These are phyloP conservation scores for Naganishia antarctica DNA, from an alignment of 768 basidiomycete species.

Conservation along the genomic window DNA sequence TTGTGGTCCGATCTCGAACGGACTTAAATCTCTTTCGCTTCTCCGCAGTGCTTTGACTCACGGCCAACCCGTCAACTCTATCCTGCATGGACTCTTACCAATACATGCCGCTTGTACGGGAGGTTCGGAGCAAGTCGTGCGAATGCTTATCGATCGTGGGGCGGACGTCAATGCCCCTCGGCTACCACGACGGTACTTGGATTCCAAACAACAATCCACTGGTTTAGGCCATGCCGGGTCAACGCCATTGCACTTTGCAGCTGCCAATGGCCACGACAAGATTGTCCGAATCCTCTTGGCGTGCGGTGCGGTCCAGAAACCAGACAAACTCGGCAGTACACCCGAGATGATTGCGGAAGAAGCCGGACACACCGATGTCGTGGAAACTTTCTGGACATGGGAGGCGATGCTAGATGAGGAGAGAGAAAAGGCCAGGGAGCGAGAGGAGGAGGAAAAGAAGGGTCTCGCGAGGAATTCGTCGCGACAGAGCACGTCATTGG, in stretches of 20 bases:
- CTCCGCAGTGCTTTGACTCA: constrained; percentile 65
- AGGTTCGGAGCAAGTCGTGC: constrained; percentile 81
- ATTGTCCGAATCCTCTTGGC: constrained; percentile 75
- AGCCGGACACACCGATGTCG: constrained; percentile 74
- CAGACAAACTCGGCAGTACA: constrained; percentile 88
- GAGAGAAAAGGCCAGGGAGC: constrained; percentile 20
- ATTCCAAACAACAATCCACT: constrained; percentile 23
- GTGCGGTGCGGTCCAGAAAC: constrained; percentile 72
- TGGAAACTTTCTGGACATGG: constrained; percentile 67
- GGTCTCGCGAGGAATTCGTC: not conserved
- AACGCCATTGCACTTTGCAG: constrained; percentile 93
- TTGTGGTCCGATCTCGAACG: not conserved
- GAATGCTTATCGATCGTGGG: constrained; percentile 80
- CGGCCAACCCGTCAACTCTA: constrained; percentile 93
- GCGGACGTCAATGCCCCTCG: constrained; percentile 98
- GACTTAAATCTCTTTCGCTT: not conserved
- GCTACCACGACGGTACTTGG: constrained; percentile 52
- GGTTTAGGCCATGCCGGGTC: constrained; percentile 56
- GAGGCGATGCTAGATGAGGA: constrained; percentile 28
- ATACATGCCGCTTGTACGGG: constrained; percentile 91
- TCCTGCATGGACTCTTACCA: constrained; percentile 92
- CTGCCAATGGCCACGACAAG: constrained; percentile 81
- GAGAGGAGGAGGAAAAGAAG: constrained; percentile 15
- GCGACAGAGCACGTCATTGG: not conserved
- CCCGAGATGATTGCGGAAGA: constrained; percentile 76